Base-by-base conservation (phyloP, 1,139 yeast species). In the Nadsonia commutata region DNA sequence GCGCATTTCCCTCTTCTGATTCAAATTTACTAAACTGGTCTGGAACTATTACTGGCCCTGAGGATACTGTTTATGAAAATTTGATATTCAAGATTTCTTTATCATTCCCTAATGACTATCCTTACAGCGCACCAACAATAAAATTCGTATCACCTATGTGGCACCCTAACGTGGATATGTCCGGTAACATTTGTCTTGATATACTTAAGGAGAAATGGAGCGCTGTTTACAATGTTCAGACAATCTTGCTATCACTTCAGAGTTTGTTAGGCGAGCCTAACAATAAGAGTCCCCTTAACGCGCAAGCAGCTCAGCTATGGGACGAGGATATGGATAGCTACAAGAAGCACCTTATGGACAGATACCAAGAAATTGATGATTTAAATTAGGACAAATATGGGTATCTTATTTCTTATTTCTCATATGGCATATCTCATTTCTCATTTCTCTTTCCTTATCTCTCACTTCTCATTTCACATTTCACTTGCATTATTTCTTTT, bases 91-190 rank as follows among this genome's bases (percentile, higher is more conserved):
- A 71, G 56, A 59, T 76, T 38, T 63, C 72, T 21, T 62, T 76
- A 49, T 65, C 66, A 40, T 76, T 77, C 62, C 79, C 81, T 31
- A 66, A 70, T 40, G 70, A 72, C 55, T 78, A 77, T 54, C 83
- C 83, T 5, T 78, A 71, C 56, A 62, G 66, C 37, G 77, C 83
- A 18, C 83, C 83, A 33, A 67, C 65, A 48, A 70, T 79, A 54
- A 70, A 68, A 51, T 79, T 79, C 60, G 67, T 69, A 37, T 70
- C 80, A 40, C 80, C 80, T 45, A 77, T 78, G 67, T 78, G 78
- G 68, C 86, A 79, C 54, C 86, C 86, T 45, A 79, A 79, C 57
- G 78, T 78, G 50, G 80, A 77, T 55, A 68, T 74, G 64, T 65
- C 72, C 48, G 85, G 85, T 39, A 74, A 76, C 56, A 74, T 74